These are phyloP conservation scores for Pisolithus sp. DNA, from an alignment of 768 basidiomycete genomes.

Conservation along the genomic window DNA sequence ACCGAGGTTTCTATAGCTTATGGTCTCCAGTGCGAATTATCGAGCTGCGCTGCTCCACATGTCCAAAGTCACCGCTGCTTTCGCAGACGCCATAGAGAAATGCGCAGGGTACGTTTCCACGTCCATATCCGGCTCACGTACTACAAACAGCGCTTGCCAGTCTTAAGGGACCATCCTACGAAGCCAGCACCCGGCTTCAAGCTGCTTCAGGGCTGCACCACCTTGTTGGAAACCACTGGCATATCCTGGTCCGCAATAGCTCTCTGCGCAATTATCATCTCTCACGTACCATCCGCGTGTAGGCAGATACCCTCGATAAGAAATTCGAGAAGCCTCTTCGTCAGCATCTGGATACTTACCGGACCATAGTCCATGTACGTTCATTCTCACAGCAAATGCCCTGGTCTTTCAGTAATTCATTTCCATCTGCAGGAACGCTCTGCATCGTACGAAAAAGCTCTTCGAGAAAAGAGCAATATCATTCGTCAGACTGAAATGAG, in stretches of 20 bases:
- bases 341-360: constrained; percentile 80
- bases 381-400: constrained; percentile 1
- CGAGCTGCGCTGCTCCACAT: constrained; percentile 74
- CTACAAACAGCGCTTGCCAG: constrained; percentile 29
- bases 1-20: constrained; percentile 44
- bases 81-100: constrained; percentile 81
- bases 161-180: constrained; percentile 73
- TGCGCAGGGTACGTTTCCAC: constrained; percentile 63
- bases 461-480: constrained; percentile 76
- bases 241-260: constrained; percentile 62
- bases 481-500: constrained; percentile 82
- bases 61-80: constrained; percentile 76
- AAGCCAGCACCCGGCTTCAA: constrained; percentile 74
- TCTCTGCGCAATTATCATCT: constrained; percentile 5
- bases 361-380: constrained; percentile 60
- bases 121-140: not conserved
- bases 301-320: constrained; percentile 83
- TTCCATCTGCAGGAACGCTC: constrained; percentile 63
- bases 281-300: constrained; percentile 1
- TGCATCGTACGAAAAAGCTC: constrained; percentile 70
- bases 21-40: constrained; percentile 72
- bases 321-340: constrained; percentile 85
- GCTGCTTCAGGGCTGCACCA: constrained; percentile 87
- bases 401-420: constrained; percentile 1
- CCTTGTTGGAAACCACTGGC: constrained; percentile 88